phyloP scores from a whole-genome alignment of 805 yeast genomes.

The Kregervanrija delftensis region DNA sequence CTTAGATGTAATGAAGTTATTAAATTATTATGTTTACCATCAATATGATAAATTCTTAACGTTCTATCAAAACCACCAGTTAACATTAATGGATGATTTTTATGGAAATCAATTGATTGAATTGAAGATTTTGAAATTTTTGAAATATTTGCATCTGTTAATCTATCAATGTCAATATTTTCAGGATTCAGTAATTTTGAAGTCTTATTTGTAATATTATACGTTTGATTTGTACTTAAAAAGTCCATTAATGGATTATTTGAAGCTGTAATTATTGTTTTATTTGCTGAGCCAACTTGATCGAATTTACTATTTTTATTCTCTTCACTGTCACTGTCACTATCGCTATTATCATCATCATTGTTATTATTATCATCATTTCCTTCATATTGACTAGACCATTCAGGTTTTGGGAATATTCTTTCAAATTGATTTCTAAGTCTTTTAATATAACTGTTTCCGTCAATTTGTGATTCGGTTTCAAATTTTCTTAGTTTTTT shows the following conservation, averaged over 20 bases:
- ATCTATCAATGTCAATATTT: conserved; percentile 66
- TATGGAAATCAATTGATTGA: conserved; percentile 84
- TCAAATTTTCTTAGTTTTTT: conserved; percentile 64
- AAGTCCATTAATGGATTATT: conserved; percentile 28
- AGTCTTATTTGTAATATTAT: conserved; percentile 26
- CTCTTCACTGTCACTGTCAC: conserved; percentile 12
- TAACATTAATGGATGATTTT: conserved; percentile 69
- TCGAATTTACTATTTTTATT: conserved; percentile 7
- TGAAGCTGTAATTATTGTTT: conserved; percentile 17
- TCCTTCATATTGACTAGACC: conserved; percentile 60
- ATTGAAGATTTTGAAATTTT: conserved; percentile 70
- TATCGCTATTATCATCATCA: conserved; percentile 8
- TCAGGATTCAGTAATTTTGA: conserved; percentile 61
- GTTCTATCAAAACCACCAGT: conserved; percentile 94
- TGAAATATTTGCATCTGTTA: conserved; percentile 78
- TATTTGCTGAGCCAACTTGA: conserved; percentile 10
- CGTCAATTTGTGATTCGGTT: conserved; percentile 28
- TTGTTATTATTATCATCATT: conserved; percentile 39
- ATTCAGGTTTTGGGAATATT: conserved; percentile 75
- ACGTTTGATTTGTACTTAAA: conserved; percentile 26
- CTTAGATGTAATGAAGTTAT: conserved; percentile 78
- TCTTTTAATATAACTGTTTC: conserved; percentile 26
- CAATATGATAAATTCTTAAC: conserved; percentile 79
- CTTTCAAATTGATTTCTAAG: conserved; percentile 57
- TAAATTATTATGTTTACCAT: conserved; percentile 74